phyloP scores from a whole-genome alignment of 2,329 filamentous ascomycete species.

The Trichoderma sp. region DNA sequence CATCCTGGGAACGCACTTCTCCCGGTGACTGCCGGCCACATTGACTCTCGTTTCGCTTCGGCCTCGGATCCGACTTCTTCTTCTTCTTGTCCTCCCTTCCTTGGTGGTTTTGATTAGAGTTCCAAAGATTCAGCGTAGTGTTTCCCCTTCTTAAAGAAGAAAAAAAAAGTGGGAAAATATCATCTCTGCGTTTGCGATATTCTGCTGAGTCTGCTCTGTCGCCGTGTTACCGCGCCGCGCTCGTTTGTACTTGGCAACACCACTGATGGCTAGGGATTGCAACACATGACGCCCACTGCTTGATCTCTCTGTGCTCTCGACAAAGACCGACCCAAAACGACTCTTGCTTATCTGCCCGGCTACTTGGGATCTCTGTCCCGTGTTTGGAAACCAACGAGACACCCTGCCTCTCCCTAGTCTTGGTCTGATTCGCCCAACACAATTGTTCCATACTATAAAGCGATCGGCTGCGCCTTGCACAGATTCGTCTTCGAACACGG shows the following conservation, averaged over 20 bases:
- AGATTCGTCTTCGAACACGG: not conserved
- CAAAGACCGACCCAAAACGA: not conserved
- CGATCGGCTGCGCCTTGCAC: constrained; percentile 20
- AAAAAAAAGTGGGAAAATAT: not conserved
- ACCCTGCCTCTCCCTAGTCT: constrained; percentile 10
- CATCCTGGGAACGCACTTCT: constrained; percentile 18
- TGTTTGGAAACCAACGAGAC: constrained; percentile 9
- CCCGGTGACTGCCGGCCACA: constrained; percentile 22
- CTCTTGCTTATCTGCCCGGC: not conserved
- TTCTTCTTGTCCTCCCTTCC: not conserved
- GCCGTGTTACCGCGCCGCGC: constrained; percentile 21
- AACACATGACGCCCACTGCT: constrained; percentile 1
- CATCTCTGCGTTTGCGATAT: constrained; percentile 14
- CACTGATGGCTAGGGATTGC: constrained; percentile 25
- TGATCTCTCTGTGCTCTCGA: not conserved
- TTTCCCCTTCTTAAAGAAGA: not conserved
- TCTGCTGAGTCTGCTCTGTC: not conserved
- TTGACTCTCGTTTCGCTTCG: constrained; percentile 22
- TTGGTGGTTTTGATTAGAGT: constrained; percentile 6
- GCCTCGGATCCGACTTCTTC: not conserved
- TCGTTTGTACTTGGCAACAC: constrained; percentile 15
- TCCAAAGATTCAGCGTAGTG: not conserved
- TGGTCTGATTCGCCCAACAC: constrained; percentile 7
- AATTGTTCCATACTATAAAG: constrained; percentile 6
- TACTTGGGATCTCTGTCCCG: not conserved